Evolutionary conservation across 2,329 filamentous ascomycete species (phyloP).

Genomic region (Cladosporium sp.): DNA sequence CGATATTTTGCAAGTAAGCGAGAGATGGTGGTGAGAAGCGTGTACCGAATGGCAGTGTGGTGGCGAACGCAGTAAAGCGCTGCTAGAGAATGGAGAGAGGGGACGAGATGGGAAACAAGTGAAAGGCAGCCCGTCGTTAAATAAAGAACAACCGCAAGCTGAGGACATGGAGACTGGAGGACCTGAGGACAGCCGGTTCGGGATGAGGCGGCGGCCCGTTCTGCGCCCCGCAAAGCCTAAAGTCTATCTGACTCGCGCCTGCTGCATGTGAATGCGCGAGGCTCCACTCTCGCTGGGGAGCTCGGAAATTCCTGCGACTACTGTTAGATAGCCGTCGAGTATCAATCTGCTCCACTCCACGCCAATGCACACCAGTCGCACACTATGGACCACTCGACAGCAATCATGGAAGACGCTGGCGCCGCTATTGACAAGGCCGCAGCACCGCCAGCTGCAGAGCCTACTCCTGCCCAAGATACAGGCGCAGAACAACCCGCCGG

Average conservation of each 20-base stretch:
- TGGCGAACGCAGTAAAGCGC: conserved; percentile 32
- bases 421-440: conserved; percentile 25
- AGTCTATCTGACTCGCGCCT: not conserved
- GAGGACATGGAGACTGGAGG: not conserved
- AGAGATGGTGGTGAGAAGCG: not conserved
- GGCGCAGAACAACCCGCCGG: conserved; percentile 17
- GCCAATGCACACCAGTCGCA: conserved; percentile 22
- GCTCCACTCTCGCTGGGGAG: conserved; percentile 12
- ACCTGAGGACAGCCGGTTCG: not conserved
- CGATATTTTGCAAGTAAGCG: not conserved
- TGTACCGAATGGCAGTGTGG: not conserved
- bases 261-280: conserved; percentile 3
- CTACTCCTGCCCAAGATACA: not conserved
- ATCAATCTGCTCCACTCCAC: not conserved
- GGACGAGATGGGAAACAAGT: not conserved
- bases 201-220: not conserved
- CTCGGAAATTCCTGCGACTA: conserved; percentile 18
- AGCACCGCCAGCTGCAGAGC: conserved; percentile 17
- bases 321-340: too few relatives aligned
- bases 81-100: conserved; percentile 26
- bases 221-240: not conserved
- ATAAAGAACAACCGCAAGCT: conserved; percentile 4
- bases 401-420: conserved; percentile 34
- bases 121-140: not conserved
- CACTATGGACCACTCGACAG: conserved; percentile 36